Evolutionary conservation across 805 yeast species (phyloP).

Genomic region (Starmera pachycereana): DNA sequence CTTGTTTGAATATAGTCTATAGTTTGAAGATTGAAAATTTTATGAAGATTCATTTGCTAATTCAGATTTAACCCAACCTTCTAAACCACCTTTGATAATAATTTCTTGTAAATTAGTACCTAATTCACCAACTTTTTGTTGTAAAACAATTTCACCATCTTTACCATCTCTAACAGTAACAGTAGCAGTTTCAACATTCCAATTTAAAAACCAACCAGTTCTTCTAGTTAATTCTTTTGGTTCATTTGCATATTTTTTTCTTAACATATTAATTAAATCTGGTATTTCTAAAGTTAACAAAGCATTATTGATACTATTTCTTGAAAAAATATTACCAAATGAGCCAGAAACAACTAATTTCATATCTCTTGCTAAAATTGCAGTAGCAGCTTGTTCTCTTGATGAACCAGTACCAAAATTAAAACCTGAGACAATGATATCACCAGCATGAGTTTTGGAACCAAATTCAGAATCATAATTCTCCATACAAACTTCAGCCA

Average conservation of each 20-base stretch:
- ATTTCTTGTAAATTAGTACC: slow-evolving; percentile 95
- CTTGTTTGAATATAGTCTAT: too few relatives aligned
- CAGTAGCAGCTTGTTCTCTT: slow-evolving; percentile 99
- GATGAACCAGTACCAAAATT: slow-evolving; percentile 98
- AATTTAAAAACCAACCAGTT: slow-evolving; percentile 85
- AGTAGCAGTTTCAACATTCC: slow-evolving; percentile 84
- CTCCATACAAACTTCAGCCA: slow-evolving; percentile 99
- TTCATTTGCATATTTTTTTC: slow-evolving; percentile 49
- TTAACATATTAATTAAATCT: slow-evolving; percentile 62
- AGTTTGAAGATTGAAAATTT: too few relatives aligned
- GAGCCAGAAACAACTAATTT: slow-evolving; percentile 92
- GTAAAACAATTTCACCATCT: slow-evolving; percentile 46
- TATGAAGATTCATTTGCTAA: slow-evolving; percentile 18
- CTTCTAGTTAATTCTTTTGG: slow-evolving; percentile 77
- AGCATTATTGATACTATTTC: slow-evolving; percentile 96
- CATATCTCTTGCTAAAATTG: slow-evolving; percentile 89
- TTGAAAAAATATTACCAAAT: slow-evolving; percentile 90
- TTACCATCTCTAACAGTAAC: slow-evolving; percentile 67
- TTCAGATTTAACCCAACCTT: slow-evolving; percentile 92
- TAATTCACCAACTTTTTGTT: slow-evolving; percentile 88
- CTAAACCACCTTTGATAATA: slow-evolving; percentile 94
- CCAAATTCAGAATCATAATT: slow-evolving; percentile 91
- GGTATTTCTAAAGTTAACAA: slow-evolving; percentile 91
- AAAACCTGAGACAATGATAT: slow-evolving; percentile 84
- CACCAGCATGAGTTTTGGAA: slow-evolving; percentile 71